Base-by-base conservation (phyloP, 805 yeast genomes). In the Wickerhamiella siamensis region DNA sequence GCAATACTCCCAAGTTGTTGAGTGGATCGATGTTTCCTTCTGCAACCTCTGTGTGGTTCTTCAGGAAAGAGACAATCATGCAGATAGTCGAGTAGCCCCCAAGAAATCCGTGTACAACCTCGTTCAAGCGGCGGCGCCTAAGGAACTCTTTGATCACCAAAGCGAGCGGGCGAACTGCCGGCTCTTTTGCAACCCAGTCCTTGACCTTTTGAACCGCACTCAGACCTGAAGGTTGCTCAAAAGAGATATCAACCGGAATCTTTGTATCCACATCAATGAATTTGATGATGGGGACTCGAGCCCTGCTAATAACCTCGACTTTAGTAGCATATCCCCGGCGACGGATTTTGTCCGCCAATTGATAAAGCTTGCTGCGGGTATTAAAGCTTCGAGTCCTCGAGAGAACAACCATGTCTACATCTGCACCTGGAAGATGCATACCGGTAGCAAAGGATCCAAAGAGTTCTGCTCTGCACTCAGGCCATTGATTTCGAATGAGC, bases 401-500 rank as follows among this genome's bases (percentile, higher is more conserved):
- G 3, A 78, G 66, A 19, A 88, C 72, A 36, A 87, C 96, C 77
- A 91, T 78, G 60, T 88, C 98, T 26, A 88, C 84, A 66, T 88
- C 98, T 0, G 95, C 83, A 2, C 94, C 94, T 0, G 97, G 97
- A 15, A 88, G 66, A 55, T 86, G 88, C 46, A 88, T 64, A 55
- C 87, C 95, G 0, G 96, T 87, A 0, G 97, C 95, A 58, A 74
- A 82, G 0, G 96, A 87, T 0, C 98, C 98, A 65, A 91, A 88
- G 5, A 87, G 94, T 47, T 78, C 78, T 4, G 81, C 73, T 43
- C 78, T 80, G 14, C 88, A 76, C 47, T 75, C 81, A 1, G 77
- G 76, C 95, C 96, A 88, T 41, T 78, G 63, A 2, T 60, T 56
- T 4, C 65, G 60, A 3, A 73, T 70, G 1, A 73, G 68, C 5